Conservation (phyloP, 1,284 basidiomycete genomes). For the Erythrobasidium hasegawianum region DNA sequence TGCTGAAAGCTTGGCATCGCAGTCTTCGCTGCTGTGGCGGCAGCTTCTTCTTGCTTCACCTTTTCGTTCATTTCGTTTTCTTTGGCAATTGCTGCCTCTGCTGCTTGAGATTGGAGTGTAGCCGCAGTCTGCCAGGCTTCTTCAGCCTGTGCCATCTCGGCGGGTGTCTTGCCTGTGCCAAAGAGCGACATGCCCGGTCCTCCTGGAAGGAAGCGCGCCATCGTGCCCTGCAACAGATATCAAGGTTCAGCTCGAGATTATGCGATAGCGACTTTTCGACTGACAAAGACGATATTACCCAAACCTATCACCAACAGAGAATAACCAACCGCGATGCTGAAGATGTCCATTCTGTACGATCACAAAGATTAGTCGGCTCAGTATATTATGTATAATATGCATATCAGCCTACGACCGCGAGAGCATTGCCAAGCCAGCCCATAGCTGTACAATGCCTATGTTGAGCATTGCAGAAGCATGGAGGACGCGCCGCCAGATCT, state of each 20-base stretch:
- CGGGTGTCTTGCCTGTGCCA: not conserved
- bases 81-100: not conserved
- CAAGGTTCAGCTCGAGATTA: not conserved
- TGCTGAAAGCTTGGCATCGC: not conserved
- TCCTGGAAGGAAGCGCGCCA: slow-evolving; percentile 13
- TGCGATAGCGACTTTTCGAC: not conserved
- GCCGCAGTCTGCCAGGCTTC: not conserved
- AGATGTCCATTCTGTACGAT: not conserved
- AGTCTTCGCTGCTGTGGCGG: not conserved
- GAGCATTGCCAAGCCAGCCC: slow-evolving; percentile 18
- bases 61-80: slow-evolving; percentile 2
- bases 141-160: not conserved
- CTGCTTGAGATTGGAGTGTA: not conserved
- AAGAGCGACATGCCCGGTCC: slow-evolving; percentile 6
- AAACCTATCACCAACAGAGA: slow-evolving; percentile 8
- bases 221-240: slow-evolving; percentile 6
- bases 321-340: not conserved
- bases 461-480: slow-evolving; percentile 28
- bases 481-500: slow-evolving; percentile 14
- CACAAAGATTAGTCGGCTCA: too few relatives aligned
- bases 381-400: too few relatives aligned
- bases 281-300: slow-evolving; percentile 21
- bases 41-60: not conserved
- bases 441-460: slow-evolving; percentile 28
- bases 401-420: slow-evolving; percentile 13